Evolutionary conservation across 257 asterid species (phyloP).

Genomic region (Agastache rugosa): DNA sequence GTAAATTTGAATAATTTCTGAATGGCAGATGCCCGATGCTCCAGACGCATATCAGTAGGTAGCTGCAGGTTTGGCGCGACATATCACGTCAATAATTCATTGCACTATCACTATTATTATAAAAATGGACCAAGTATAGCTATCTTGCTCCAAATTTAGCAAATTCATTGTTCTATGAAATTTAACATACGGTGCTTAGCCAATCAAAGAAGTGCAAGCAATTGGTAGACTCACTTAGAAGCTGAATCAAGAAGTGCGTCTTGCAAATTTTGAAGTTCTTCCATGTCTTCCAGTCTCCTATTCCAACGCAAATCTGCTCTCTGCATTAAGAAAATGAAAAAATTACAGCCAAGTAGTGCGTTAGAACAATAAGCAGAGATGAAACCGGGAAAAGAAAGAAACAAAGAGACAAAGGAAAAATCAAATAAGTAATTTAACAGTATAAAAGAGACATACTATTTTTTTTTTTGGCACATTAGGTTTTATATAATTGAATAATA

Average conservation of each 20-base stretch:
- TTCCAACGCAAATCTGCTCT: slow-evolving; percentile 98
- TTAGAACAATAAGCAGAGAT: slow-evolving; percentile 4
- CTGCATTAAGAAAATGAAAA: slow-evolving; percentile 46
- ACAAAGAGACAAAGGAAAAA: background rate
- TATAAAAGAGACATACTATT: slow-evolving; percentile 3
- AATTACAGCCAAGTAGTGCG: slow-evolving; percentile 21
- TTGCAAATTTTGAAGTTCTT: slow-evolving; percentile 74
- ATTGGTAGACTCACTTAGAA: slow-evolving; percentile 57
- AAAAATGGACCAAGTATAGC: slow-evolving; percentile 7
- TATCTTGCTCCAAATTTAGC: background rate
- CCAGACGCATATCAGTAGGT: background rate
- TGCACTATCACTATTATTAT: background rate
- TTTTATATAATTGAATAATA: background rate
- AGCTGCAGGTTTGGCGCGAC: background rate
- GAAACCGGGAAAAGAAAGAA: background rate
- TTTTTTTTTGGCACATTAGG: too few relatives aligned
- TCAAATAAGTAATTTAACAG: background rate
- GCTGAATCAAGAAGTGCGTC: slow-evolving; percentile 91
- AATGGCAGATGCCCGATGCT: background rate
- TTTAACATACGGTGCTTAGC: background rate
- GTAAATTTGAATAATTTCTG: background rate
- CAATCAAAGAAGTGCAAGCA: slow-evolving; percentile 10
- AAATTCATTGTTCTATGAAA: background rate
- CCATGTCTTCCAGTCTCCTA: slow-evolving; percentile 85
- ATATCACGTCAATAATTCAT: background rate